Conservation (phyloP, 148 eudicot species). For the Drosera capensis region DNA sequence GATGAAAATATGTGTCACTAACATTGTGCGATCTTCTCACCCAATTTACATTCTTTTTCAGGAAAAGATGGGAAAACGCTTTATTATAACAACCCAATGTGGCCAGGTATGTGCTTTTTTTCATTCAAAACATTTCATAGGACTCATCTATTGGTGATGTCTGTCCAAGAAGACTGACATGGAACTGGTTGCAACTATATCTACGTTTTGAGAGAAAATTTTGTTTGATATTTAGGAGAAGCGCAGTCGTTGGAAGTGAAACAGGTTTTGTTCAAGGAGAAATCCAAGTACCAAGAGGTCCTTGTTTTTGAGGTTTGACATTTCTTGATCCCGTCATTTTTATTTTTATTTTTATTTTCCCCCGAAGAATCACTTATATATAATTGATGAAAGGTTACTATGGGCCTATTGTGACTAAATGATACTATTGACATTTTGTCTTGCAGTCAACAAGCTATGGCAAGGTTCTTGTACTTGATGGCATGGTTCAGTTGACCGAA, state of each 20-base stretch:
- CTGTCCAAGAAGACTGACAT: too few relatives aligned
- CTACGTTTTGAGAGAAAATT: neutral
- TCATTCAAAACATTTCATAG: neutral
- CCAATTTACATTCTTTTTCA: constrained; percentile 13
- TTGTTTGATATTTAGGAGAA: constrained; percentile 36
- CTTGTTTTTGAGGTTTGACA: constrained; percentile 70
- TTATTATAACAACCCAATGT: constrained; percentile 96
- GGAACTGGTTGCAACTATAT: neutral
- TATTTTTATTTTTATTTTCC: neutral
- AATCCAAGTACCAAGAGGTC: constrained; percentile 75
- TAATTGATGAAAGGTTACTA: too few relatives aligned
- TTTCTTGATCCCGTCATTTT: neutral
- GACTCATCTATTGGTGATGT: too few relatives aligned
- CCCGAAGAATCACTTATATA: too few relatives aligned
- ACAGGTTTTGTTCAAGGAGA: constrained; percentile 53
- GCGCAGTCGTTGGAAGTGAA: constrained; percentile 82
- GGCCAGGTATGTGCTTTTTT: constrained; percentile 72
- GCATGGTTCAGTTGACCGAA: constrained; percentile 83
- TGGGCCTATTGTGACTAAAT: too few relatives aligned
- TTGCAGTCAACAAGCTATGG: constrained; percentile 71
- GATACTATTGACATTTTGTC: too few relatives aligned
- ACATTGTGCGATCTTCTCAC: neutral
- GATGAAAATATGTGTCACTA: neutral
- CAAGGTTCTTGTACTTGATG: constrained; percentile 88
- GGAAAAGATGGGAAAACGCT: constrained; percentile 28